These are phyloP conservation scores for Russula earlei DNA, from an alignment of 768 basidiomycete genomes.

Conservation along the genomic window DNA sequence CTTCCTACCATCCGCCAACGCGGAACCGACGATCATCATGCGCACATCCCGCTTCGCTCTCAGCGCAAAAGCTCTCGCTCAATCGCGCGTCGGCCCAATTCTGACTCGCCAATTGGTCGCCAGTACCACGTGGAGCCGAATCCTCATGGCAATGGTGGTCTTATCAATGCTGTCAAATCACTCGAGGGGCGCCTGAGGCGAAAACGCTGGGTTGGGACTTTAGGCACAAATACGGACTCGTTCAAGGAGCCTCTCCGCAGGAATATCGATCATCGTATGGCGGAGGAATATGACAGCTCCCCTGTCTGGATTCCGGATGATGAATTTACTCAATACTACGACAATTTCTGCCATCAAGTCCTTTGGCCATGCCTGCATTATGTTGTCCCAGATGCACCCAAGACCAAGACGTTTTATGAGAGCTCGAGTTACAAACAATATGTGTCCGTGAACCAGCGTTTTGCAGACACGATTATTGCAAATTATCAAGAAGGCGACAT, in stretches of 20 bases:
- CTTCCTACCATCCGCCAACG: constrained; percentile 21
- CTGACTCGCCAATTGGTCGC: constrained; percentile 22
- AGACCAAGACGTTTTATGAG: constrained; percentile 73
- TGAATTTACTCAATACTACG: constrained; percentile 72
- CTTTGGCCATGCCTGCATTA: constrained; percentile 86
- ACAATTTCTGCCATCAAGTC: constrained; percentile 84
- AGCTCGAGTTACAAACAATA: constrained; percentile 78
- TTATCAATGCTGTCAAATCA: constrained; percentile 70
- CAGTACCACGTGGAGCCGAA: constrained; percentile 48
- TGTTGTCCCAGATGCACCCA: constrained; percentile 78
- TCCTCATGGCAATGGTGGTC: constrained; percentile 70
- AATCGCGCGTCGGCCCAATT: constrained; percentile 39
- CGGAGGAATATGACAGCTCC: constrained; percentile 32
- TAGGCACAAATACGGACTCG: constrained; percentile 61
- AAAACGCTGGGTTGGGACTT: constrained; percentile 60
- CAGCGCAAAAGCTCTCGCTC: constrained; percentile 48
- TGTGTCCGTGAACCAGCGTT: constrained; percentile 80
- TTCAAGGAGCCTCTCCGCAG: constrained; percentile 47
- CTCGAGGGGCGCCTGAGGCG: constrained; percentile 44
- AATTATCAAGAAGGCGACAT: constrained; percentile 86
- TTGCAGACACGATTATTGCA: constrained; percentile 74
- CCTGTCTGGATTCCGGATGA: constrained; percentile 78
- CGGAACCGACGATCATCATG: constrained; percentile 23
- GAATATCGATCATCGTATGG: constrained; percentile 45
- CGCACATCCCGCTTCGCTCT: constrained; percentile 30